Evolutionary conservation across 495 filamentous ascomycete species (phyloP).

Genomic region (Aspergillus sclerotiicarbonarius): DNA sequence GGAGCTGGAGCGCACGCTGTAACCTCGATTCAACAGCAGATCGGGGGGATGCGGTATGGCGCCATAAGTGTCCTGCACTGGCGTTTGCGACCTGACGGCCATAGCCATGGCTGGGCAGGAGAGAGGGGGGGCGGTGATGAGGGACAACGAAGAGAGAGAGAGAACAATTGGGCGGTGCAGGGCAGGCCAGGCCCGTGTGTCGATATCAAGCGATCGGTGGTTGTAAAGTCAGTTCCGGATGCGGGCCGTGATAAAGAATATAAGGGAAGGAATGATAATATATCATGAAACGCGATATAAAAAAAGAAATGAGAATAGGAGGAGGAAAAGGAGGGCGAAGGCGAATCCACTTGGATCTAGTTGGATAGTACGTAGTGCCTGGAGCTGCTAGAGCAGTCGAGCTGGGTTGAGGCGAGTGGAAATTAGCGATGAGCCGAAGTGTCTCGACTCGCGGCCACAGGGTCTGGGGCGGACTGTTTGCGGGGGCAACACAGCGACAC

Average conservation of each 20-base stretch:
- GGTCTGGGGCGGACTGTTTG: conserved; percentile 30
- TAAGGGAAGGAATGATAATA: conserved; percentile 2
- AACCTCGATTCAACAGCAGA: conserved; percentile 30
- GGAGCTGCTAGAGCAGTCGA: no score
- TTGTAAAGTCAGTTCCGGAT: conserved; percentile 4
- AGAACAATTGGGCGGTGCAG: conserved; percentile 19
- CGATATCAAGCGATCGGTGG: conserved; percentile 12
- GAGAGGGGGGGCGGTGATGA: conserved; percentile 6
- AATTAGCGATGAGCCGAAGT: conserved; percentile 5
- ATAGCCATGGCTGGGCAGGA: conserved; percentile 35
- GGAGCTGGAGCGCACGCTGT: conserved; percentile 33
- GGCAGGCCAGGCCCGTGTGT: conserved; percentile 16
- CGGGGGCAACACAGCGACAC: conserved; percentile 18
- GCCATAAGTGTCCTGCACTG: conserved; percentile 41
- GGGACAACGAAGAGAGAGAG: not conserved
- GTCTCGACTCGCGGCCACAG: conserved; percentile 3
- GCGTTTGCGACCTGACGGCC: conserved; percentile 44
- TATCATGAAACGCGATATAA: conserved; percentile 2
- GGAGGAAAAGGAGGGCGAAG: conserved; percentile 4
- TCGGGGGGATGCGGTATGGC: conserved; percentile 30
- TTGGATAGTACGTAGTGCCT: not conserved
- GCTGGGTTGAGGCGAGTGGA: not conserved
- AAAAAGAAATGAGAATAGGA: conserved; percentile 5
- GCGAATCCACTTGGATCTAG: conserved; percentile 1
- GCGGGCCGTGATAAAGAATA: conserved; percentile 11